Base-by-base conservation (phyloP, 192 early-diverging fungal species). In the Gaertneriomyces sp. region DNA sequence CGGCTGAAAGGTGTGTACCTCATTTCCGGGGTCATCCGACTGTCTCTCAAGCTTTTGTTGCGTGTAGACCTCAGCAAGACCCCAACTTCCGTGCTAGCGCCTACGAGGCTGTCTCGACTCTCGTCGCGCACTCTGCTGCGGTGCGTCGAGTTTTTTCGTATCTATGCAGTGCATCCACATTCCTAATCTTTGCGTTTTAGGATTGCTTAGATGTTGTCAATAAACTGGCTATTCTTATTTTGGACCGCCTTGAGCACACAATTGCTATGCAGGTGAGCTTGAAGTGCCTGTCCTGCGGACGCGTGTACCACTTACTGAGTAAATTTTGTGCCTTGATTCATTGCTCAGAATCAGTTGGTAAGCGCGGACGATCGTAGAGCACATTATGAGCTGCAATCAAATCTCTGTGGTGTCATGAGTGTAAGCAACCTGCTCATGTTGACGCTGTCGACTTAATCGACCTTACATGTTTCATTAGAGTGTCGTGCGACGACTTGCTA, bases 21-120 rank as follows among this genome's bases (percentile, higher is more conserved):
- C 47, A 17, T 8, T 65, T 20, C 41, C n/a, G 12, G 11, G 58
- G 9, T 60, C 46, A 1, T 14, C 11, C 12, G 12, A 11, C 1
- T 60, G 1, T 1, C 14, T 16, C n/a, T 3, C n/a, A 53, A 4
- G 3, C 64, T 46, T 16, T 1, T 4, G 10, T 43, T 16, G 5
- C 46, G 75, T 80, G 55, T 83, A 81, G 71, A 56, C 61, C 80
- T 42, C 77, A 84, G 52, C 86, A 89, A 60, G 93, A 96, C 68
- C 78, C 87, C 69, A 95, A 96, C 73, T 88, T 92, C 53, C 87
- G 92, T 64, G 90, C 92, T 1, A 90, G 92, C 16, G 91, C 91
- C 6, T 98, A 97, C 74, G 96, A 96, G 74, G 92, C 95, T 33
- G 90, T 98, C 63, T 89, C 92, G 5, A 85, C 88, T 17, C 75